Base-by-base conservation (phyloP, 106 monocot species). In the Vanilla planifolia region DNA sequence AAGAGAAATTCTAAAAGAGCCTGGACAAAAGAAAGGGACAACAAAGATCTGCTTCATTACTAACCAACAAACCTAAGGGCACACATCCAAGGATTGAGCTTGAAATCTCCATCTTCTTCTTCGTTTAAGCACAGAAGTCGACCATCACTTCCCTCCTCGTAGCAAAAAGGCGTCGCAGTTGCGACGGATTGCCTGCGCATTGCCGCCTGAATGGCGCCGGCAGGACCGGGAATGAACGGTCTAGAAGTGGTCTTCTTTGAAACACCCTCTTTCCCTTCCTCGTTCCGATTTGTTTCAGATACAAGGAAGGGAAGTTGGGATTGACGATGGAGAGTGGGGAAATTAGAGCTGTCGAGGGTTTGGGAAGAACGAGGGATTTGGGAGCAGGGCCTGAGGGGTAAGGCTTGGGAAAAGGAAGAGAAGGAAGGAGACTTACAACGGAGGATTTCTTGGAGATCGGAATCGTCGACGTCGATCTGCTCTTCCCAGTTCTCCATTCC, bases 141-240 rank as follows among this genome's bases (percentile, higher is more conserved):
- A 14, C 16, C 60, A 20, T 13, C 25, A 6, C 27, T 8, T 8
- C 60, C 43, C 11, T 21, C 48, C 34, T 34, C 58, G 30, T 34
- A 47, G n/a, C n/a, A n/a, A 5, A 53, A 15, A 56, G 20, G 0
- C 1, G 27, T 22, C 33, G 29, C 34, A 43, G 44, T 55, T 5
- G 39, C 23, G 33, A 66, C 58, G 41, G 55, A 60, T 55, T 29
- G 61, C 10, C 84, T 74, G 65, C 63, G 77, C 78, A 84, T 78
- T 35, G 77, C 61, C 7, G 77, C 65, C 62, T 89, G 89, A 8
- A 84, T 65, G 3, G 68, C 45, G 19, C 84, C 89, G 40, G 80
- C 89, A 19, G 89, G 80, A 5, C 89, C 89, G 10, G 89, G 89
- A 56, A 89, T 89, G 60, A 51, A 51, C 26, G 53, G 61, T 6